Base-by-base conservation (phyloP, 352 stramenopile species). In the Elongisporangium undulatum region DNA sequence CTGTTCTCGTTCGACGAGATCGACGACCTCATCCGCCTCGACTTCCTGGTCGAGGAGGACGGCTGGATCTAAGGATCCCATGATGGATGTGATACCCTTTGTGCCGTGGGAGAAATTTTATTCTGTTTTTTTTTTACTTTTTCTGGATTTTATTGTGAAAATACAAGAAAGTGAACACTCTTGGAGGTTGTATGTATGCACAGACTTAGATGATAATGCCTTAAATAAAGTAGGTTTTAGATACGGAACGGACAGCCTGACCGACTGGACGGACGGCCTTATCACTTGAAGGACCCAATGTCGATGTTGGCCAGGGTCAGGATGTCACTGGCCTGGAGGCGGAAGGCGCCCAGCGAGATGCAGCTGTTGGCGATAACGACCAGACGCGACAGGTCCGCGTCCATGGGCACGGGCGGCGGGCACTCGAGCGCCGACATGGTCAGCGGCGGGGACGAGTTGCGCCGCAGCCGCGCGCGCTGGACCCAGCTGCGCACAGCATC, bases 31-130 rank as follows among this genome's bases (percentile, higher is more conserved):
- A 79, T 89, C 49, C 81, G 71, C 26, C 74, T 92, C 53, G 75
- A 92, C 75, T 89, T 90, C 62, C 77, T 92, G 56, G 80, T 90
- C 1, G 82, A 92, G 62, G 82, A 92, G 63, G 82, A 92, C 64
- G 82, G 82, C 29, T 92, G 82, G 82, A 89, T 92, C 56, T 92
- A 9, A 9, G 8, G 29, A 4, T 41, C n/a, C n/a, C n/a, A n/a
- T 41, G 26, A 34, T 34, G 4, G 29, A 41, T 41, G 29, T 41
- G 29, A 41, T 13, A 41, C 4, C 29, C 9, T 15, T 15, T n/a
- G 29, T 41, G 29, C 9, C 29, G 29, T 41, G 29, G 29, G 29
- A 41, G 29, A 41, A 41, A 41, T 41, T 41, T 41, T 41, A 41
- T 41, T 41, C 29, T 15, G 29, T 4, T 41, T 41, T 41, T 41